These are phyloP conservation scores for barrel medic (Medicago truncatula) DNA, from an alignment of 306 rosid species.

Conservation along the genomic window DNA sequence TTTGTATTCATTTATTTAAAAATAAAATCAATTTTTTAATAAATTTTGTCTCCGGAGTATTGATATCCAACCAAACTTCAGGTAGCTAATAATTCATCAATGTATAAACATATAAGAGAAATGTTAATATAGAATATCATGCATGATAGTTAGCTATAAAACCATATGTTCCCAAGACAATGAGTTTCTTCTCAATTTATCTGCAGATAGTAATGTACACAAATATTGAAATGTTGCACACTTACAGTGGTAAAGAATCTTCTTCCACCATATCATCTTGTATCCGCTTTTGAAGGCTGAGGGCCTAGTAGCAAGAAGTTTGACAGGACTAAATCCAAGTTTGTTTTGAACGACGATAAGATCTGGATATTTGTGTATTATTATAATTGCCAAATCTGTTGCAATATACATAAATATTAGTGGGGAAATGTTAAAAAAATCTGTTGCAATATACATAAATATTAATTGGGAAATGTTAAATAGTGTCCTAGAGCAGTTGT, in stretches of 20 bases:
- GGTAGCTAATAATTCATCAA: too few relatives aligned
- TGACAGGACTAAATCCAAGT: constrained; percentile 31
- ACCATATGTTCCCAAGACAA: too few relatives aligned
- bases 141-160: neutral
- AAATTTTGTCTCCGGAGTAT: too few relatives aligned
- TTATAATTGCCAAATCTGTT: constrained; percentile 46
- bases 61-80: too few relatives aligned
- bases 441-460: too few relatives aligned
- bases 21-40: too few relatives aligned
- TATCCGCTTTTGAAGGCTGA: constrained; percentile 40
- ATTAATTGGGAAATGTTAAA: too few relatives aligned
- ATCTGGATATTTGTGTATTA: neutral
- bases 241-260: constrained; percentile 35
- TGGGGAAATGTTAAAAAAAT: too few relatives aligned
- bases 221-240: neutral
- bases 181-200: too few relatives aligned
- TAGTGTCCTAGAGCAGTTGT: too few relatives aligned
- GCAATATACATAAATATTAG: neutral
- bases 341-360: neutral
- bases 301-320: constrained; percentile 41
- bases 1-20: too few relatives aligned
- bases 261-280: constrained; percentile 23
- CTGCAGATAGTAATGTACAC: neutral
- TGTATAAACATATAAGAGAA: too few relatives aligned
- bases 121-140: neutral